These are phyloP conservation scores for Boletales sp. DNA, from an alignment of 768 basidiomycete species.

Conservation along the genomic window DNA sequence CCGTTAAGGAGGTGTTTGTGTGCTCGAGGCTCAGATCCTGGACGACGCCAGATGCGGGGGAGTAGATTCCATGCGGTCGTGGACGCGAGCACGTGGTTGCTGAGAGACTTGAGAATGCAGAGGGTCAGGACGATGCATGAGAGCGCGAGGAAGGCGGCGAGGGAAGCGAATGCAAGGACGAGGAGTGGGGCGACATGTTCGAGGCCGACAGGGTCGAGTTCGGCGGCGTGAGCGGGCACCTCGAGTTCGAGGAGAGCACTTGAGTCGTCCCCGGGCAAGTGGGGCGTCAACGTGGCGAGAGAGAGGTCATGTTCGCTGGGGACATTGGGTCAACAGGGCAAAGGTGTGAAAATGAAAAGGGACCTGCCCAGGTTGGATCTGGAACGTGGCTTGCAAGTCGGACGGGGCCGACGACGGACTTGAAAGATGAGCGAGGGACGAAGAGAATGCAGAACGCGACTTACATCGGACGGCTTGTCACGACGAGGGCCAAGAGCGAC, in stretches of 20 bases:
- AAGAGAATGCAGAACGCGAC: neutral
- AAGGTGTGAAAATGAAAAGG: neutral
- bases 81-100: constrained; percentile 13
- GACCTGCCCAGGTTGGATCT: constrained; percentile 35
- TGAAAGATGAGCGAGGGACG: too few species aligned
- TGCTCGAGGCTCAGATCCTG: neutral
- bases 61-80: constrained; percentile 20
- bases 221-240: too few species aligned
- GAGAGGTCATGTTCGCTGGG: constrained; percentile 14
- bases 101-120: constrained; percentile 19
- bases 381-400: constrained; percentile 33
- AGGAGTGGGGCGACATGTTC: constrained; percentile 4
- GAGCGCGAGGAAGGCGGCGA: constrained; percentile 21
- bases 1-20: neutral
- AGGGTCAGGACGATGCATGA: constrained; percentile 19
- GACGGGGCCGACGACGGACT: constrained; percentile 10
- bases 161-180: constrained; percentile 25
- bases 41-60: constrained; percentile 12
- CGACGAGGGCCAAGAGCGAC: too few species aligned
- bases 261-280: too few species aligned
- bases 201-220: constrained; percentile 19
- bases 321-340: too few species aligned
- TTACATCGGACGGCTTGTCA: neutral
- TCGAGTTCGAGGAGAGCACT: too few species aligned
- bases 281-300: too few species aligned